phyloP scores from a whole-genome alignment of 2,329 filamentous ascomycete genomes.

The Fusarium fujikuroi region DNA sequence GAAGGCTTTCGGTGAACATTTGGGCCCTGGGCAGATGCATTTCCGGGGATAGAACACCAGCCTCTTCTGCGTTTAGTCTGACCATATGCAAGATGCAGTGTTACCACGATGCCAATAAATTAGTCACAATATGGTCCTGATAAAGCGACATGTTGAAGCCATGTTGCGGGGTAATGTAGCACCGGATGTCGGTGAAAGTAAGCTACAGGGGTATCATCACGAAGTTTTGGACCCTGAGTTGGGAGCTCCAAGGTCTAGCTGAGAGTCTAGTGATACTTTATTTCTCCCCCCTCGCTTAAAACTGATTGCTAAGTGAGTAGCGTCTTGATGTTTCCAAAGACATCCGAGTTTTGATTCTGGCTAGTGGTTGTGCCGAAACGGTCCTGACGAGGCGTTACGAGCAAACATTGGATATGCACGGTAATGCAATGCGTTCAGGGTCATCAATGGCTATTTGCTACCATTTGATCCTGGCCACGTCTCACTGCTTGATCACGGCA shows the following conservation, averaged over 20 bases:
- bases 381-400: neutral
- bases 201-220: neutral
- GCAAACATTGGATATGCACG: neutral
- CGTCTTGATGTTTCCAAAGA: accelerated
- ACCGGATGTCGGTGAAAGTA: neutral
- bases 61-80: neutral
- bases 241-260: accelerated
- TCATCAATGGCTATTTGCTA: neutral
- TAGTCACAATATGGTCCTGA: neutral
- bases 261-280: neutral
- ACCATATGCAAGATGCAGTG: neutral
- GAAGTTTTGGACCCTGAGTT: neutral
- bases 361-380: neutral
- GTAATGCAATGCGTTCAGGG: neutral
- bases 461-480: neutral
- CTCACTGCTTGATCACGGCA: neutral
- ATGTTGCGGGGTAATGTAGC: neutral
- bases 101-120: neutral
- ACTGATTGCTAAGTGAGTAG: neutral
- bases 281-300: neutral
- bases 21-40: neutral
- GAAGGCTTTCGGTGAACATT: neutral
- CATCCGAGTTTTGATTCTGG: neutral
- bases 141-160: neutral
- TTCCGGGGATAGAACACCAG: neutral